A percentile compares a stretch with the other conserved stretches of the same genome.
Conservation (phyloP, 2,329 filamentous ascomycete species). For the Exophiala phaeomuriformis region DNA sequence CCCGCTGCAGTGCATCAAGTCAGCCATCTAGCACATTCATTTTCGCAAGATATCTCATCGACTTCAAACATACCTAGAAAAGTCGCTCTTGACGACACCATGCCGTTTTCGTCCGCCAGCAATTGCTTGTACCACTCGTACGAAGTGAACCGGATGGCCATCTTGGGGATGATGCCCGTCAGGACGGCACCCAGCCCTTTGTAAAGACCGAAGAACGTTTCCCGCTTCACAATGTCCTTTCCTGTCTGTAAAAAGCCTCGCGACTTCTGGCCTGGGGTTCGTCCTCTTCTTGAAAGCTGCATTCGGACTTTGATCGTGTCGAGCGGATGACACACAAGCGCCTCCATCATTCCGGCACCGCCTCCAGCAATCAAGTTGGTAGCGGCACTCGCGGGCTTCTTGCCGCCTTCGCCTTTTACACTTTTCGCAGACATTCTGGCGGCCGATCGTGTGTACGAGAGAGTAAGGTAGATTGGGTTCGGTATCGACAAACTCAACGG, state of each 20-base stretch:
- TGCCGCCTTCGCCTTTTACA: slow-evolving; percentile 52
- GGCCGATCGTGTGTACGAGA: neutral
- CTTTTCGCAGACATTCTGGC: slow-evolving; percentile 54
- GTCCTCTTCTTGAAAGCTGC: slow-evolving; percentile 86
- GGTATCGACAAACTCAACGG: too few relatives aligned
- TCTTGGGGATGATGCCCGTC: slow-evolving; percentile 95
- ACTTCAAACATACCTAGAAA: slow-evolving; percentile 52
- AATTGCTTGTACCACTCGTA: slow-evolving; percentile 92
- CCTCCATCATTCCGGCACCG: slow-evolving; percentile 98
- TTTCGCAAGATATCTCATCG: neutral
- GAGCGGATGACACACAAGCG: slow-evolving; percentile 87
- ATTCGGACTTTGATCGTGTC: slow-evolving; percentile 99
- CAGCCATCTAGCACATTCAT: slow-evolving; percentile 4
- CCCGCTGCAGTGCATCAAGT: slow-evolving; percentile 53
- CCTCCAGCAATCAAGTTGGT: slow-evolving; percentile 96
- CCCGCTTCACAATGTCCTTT: slow-evolving; percentile 73
- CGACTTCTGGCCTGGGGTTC: slow-evolving; percentile 70
- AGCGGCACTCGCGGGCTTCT: slow-evolving; percentile 74
- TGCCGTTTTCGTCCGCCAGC: slow-evolving; percentile 62
- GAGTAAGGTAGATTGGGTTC: neutral
- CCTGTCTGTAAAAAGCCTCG: slow-evolving; percentile 86
- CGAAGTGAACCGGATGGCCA: slow-evolving; percentile 97
- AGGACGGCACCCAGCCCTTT: slow-evolving; percentile 96
- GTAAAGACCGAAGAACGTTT: slow-evolving; percentile 89
- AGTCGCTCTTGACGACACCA: slow-evolving; percentile 63